Evolutionary conservation across 306 rosid genomes (phyloP).

Genomic region (Styphnolobium japonicum): DNA sequence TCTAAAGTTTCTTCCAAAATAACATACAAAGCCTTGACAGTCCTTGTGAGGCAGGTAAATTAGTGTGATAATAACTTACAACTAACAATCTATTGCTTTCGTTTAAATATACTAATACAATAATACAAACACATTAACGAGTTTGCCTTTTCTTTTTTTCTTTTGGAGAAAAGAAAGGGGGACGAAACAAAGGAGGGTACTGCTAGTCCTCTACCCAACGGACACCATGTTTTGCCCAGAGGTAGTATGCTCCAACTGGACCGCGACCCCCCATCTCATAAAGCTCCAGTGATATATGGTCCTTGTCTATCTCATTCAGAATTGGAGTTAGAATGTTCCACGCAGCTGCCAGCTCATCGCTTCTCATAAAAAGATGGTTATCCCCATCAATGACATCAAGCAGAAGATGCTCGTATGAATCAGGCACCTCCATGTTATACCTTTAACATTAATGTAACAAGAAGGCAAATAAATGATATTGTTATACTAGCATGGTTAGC

Average conservation of each 20-base stretch:
- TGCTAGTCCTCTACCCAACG: constrained; percentile 74
- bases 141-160: too few relatives aligned
- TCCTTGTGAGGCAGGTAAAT: too few relatives aligned
- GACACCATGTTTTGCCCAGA: constrained; percentile 84
- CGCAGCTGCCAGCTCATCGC: constrained; percentile 77
- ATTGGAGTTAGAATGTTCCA: constrained; percentile 79
- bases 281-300: constrained; percentile 66
- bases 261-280: constrained; percentile 84
- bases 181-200: background rate
- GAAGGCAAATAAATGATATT: background rate
- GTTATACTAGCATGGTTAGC: background rate
- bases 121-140: background rate
- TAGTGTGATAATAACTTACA: too few relatives aligned
- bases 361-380: constrained; percentile 83
- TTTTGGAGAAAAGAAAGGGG: too few relatives aligned
- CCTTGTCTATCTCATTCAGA: constrained; percentile 68
- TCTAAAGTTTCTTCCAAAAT: too few relatives aligned
- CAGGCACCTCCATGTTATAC: constrained; percentile 82
- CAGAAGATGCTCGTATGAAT: constrained; percentile 87
- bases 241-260: constrained; percentile 83
- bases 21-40: too few relatives aligned
- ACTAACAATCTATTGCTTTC: too few relatives aligned
- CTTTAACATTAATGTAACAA: constrained; percentile 33
- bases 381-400: constrained; percentile 83
- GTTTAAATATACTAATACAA: too few relatives aligned